Evolutionary conservation across 2,329 filamentous ascomycete genomes (phyloP), one percentile per base, ranked within the genome.

Genomic region (Colletotrichum sp.): DNA sequence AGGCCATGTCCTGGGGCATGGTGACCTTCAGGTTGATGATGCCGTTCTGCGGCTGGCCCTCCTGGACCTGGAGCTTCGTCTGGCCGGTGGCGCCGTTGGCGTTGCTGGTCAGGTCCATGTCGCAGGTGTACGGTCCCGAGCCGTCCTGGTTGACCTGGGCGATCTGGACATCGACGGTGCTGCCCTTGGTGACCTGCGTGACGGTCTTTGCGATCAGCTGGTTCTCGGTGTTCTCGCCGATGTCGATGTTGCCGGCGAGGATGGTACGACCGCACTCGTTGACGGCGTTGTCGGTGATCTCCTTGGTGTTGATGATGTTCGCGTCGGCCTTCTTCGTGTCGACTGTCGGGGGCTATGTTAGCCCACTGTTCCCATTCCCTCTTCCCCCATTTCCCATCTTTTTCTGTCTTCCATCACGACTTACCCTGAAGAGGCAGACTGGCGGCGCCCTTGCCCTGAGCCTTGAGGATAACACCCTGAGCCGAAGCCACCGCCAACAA

Each of bases 281-380:
- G 65, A 91, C 90, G 8, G 89, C 81, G 78, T 90, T 90, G 65
- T 85, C 83, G 6, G 78, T 74, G 77, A 91, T 88, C 84, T 91
- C 87, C 15, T 88, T 88, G 73, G 91, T 89, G 69, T 88, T 88
- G 83, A 94, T 93, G 80, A 93, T 88, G 70, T 91, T 93, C 7
- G 91, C 87, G 72, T 94, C 92, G 77, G 91, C 89, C 80, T 93
- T 91, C 86, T 92, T 93, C 18, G 91, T 13, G 92, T 90, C 87
- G 77, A 93, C 88, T 89, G 59, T 2, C 24, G 91, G 91, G 80
- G 90, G 84, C n/a, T 52, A 92, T 91, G 72, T 86, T 85, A 32
- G 90, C 59, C 28, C 13, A 7, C 78, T 92, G 87, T 65, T 82
- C 83, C 83, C 1, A 18, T 6, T 6, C 28, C 16, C 39, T 78